A percentile compares a stretch with the other conserved stretches of the same genome.
Conservation (phyloP, 1,284 basidiomycete species). For the Ceratobasidium sp. region DNA sequence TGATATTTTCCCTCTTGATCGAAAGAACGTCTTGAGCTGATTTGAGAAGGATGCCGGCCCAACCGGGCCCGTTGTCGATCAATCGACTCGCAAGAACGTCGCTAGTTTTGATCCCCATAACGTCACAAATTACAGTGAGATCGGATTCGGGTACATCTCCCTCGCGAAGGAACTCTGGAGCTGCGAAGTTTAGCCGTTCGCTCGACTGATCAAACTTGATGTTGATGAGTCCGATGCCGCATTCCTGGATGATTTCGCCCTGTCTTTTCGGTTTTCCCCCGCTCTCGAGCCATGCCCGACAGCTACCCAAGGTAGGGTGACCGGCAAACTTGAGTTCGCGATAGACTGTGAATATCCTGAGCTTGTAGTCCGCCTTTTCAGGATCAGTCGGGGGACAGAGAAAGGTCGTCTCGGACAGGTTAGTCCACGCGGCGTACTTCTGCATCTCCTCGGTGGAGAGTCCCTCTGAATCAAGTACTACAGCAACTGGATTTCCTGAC, state of each 20-base stretch:
- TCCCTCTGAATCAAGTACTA: constrained; percentile 14
- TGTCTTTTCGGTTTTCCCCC: constrained; percentile 19
- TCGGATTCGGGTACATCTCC: constrained; percentile 7
- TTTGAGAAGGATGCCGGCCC: constrained; percentile 35
- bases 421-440: constrained; percentile 24
- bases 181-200: constrained; percentile 23
- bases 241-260: constrained; percentile 34
- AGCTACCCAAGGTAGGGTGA: constrained; percentile 41
- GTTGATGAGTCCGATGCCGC: constrained; percentile 30
- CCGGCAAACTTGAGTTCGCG: constrained; percentile 37
- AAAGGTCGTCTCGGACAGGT: constrained; percentile 40
- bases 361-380: constrained; percentile 31
- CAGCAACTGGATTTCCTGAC: constrained; percentile 38
- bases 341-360: constrained; percentile 21
- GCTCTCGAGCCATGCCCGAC: constrained; percentile 38
- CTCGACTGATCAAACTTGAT: constrained; percentile 18
- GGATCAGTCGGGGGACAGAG: constrained; percentile 31
- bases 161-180: constrained; percentile 34
- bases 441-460: constrained; percentile 28
- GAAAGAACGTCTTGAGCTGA: constrained; percentile 24
- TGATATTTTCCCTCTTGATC: constrained; percentile 30
- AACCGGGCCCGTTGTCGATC: constrained; percentile 40
- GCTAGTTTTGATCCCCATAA: constrained; percentile 21
- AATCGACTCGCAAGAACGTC: constrained; percentile 20
- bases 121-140: constrained; percentile 10